A percentile compares a stretch with the other conserved stretches of the same genome.
Evolutionary conservation across 768 basidiomycete species (phyloP).

Genomic region (Leccinum imitatum): DNA sequence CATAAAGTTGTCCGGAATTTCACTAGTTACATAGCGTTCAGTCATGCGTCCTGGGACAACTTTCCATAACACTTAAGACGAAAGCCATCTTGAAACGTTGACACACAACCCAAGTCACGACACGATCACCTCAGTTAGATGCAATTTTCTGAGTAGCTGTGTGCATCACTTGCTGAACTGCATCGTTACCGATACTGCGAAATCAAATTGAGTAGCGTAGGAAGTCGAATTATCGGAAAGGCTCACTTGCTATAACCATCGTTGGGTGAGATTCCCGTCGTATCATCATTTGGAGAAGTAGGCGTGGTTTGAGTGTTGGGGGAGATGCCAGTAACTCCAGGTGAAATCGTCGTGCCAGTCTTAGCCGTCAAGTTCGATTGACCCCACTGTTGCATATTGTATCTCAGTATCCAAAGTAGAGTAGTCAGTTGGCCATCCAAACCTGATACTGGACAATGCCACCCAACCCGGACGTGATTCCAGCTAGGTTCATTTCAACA

Average conservation of each 20-base stretch:
- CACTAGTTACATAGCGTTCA: neutral
- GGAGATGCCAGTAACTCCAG: slow-evolving; percentile 28
- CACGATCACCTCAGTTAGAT: slow-evolving; percentile 19
- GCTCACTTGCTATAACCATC: slow-evolving; percentile 56
- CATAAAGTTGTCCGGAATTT: neutral
- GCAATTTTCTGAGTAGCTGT: slow-evolving; percentile 37
- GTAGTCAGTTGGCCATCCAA: neutral
- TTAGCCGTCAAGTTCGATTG: slow-evolving; percentile 48
- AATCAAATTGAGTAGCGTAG: slow-evolving; percentile 10
- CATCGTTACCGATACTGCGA: slow-evolving; percentile 30
- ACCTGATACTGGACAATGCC: slow-evolving; percentile 33
- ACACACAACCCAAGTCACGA: neutral
- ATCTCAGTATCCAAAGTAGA: slow-evolving; percentile 11
- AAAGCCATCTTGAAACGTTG: neutral
- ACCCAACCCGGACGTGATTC: slow-evolving; percentile 37
- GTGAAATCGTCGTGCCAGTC: slow-evolving; percentile 46
- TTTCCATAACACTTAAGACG: neutral
- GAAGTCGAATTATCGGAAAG: neutral
- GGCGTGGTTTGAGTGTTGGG: slow-evolving; percentile 34
- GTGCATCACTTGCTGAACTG: slow-evolving; percentile 32
- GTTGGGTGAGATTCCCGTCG: slow-evolving; percentile 57
- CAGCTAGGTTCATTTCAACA: slow-evolving; percentile 31
- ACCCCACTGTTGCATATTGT: slow-evolving; percentile 47
- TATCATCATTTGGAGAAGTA: slow-evolving; percentile 29
- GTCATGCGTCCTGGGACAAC: neutral